Evolutionary conservation across 2,329 filamentous ascomycete species (phyloP), one percentile per base, ranked within the genome.

Genomic region (Exophiala sideris): DNA sequence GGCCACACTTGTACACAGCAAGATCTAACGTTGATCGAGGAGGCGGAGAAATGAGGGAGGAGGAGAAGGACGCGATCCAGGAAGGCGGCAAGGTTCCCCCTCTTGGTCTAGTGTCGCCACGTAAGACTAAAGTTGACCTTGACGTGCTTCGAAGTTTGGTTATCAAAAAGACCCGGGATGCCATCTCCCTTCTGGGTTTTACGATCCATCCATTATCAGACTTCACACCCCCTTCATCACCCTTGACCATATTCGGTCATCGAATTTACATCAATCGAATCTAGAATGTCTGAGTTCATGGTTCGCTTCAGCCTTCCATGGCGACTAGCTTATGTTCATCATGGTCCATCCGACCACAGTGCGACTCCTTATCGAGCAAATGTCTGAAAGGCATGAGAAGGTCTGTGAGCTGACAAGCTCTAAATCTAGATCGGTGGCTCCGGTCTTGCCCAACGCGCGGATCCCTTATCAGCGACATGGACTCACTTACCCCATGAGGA

Each of bases 231-330:
- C 20, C 3, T 39, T 21, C 21, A 33, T 54, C 33, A 54, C 42
- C 18, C 21, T 54, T 50, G 40, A 14, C 52, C 52, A 45, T 29
- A 44, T 54, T 16, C 16, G 52, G 52, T 54, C 52, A 54, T 50
- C 21, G 29, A 39, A 12, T 9, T 20, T 54, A 36, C 39, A 39
- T 38, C n/a, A 11, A 11, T 39, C 45, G 18, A 24, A n/a, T 14
- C 36, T 29, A 29, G 24, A 29, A 3, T 18, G n/a, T 3, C 36
- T 14, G 36, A 14, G 10, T 39, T 39, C 16, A 44, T 44, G 40
- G 24, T 29, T 29, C 24, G 24, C 24, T 29, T 29, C 24, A 29
- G 24, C 24, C 24, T 29, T 29, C 24, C 24, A 29, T 29, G 24
- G 24, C 24, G 5, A 29, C 24, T 29, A 29, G 24, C 24, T 8